Conservation (phyloP, 371 early-diverging fungal species). For the Mucor saturninus region DNA sequence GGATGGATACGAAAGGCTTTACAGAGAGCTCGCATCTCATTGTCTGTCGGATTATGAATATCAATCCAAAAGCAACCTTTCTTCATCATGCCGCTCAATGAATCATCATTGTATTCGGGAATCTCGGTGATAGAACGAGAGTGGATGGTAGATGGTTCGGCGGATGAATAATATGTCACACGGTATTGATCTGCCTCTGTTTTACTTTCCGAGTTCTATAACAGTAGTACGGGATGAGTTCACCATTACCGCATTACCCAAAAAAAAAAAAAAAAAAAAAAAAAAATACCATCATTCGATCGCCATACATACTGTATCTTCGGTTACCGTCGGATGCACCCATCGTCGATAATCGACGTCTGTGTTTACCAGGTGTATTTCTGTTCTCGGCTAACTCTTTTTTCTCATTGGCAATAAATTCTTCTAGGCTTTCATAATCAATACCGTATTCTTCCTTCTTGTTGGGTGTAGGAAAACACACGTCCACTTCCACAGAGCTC, state of each 20-base stretch:
- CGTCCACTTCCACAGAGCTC: conserved; percentile 43
- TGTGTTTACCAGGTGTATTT: conserved; percentile 2
- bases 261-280: background rate
- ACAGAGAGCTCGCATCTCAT: conserved; percentile 66
- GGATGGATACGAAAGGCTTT: conserved; percentile 82
- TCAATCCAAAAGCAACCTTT: conserved; percentile 87
- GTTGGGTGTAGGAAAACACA: conserved; percentile 46
- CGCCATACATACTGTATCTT: conserved; percentile 35
- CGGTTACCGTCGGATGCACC: conserved; percentile 19
- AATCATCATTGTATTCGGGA: conserved; percentile 24
- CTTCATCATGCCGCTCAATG: conserved; percentile 40
- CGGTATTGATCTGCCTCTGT: conserved; percentile 37
- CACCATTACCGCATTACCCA: background rate
- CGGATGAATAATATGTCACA: conserved; percentile 45
- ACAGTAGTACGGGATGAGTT: background rate
- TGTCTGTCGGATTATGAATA: conserved; percentile 72
- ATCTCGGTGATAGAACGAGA: conserved; percentile 44
- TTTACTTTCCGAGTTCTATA: conserved; percentile 16
- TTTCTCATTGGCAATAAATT: conserved; percentile 20
- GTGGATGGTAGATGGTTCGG: conserved; percentile 43
- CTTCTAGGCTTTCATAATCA: conserved; percentile 38
- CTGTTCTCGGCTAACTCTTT: conserved; percentile 15
- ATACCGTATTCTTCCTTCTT: conserved; percentile 36
- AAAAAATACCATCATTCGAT: conserved; percentile 20
- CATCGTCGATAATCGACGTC: conserved; percentile 31